Base-by-base conservation (phyloP, 345 rosid genomes). In the Camelina hispida region DNA sequence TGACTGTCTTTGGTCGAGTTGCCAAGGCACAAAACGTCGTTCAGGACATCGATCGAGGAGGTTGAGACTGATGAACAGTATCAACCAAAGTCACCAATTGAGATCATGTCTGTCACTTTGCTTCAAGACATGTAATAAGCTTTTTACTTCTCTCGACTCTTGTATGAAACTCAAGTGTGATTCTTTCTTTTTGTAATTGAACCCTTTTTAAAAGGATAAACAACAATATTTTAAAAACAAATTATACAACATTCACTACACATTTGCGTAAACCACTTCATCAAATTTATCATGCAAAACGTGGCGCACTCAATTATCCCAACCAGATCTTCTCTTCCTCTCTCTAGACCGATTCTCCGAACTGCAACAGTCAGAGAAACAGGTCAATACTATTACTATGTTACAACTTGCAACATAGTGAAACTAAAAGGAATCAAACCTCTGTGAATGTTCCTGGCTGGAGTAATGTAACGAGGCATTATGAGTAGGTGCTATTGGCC, bases 1-100 rank as follows among this genome's bases (percentile, higher is more conserved):
- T 88, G 66, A 80, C 71, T 34, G 85, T 89, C 55, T 89, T 87
- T 57, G 93, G 93, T 59, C 79, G 87, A 35, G 83, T 88, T 40
- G 50, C 82, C 10, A 83, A 84, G 76, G 96, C 91, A 66, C 83
- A 86, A 71, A 86, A 81, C 22, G 79, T 87, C 32, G 88, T 88
- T 75, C 85, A 89, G 91, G 97, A 89, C 84, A 91, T 91, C n/a
- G n/a, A n/a, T n/a, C 14, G 91, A 93, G 62, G 95, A 93, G 80
- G 91, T 88, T 66, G 91, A 91, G 79, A 94, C 93, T 15, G 96
- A 91, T 77, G 97, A 88, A 74, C 85, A 80, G 23, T 88, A 84
- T 66, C 90, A 80, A 74, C 96, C 97, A 64, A 91, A 88, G 78
- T 87, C 94, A 47, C 77, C 86, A 9, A 69, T 89, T 14, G 86